Evolutionary conservation across 2,329 filamentous ascomycete genomes (phyloP), one percentile per base, ranked within the genome.

Genomic region (Cordyceps tenuipes): DNA sequence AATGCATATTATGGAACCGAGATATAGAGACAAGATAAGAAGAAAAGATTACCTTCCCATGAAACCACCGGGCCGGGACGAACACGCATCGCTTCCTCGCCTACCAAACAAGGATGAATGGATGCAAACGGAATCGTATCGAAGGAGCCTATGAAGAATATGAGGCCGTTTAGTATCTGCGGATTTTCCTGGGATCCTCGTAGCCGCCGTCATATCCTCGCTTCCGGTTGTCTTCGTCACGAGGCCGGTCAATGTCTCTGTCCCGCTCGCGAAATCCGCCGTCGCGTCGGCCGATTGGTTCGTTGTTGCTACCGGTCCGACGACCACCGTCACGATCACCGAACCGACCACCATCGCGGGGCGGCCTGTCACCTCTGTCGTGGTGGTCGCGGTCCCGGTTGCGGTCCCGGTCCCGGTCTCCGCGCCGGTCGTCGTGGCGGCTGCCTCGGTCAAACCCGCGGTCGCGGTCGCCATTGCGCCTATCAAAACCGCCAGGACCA

Each of bases 151-250:
- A 43, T 43, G 26, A 19, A 17, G 10, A 12, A 41, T 48, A n/a
- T 36, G 46, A 36, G 29, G 43, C 34, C 57, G 9, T 50, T 76
- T 77, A 86, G 75, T 87, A 87, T 64, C 84, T 82, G 64, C 84
- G 83, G 63, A 86, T 70, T 73, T 87, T 87, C 61, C 82, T 75
- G 54, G 84, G 82, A 73, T 96, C 92, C 70, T 96, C 91, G 75
- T 92, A 87, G 65, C 84, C 82, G 71, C 88, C 88, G 57, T 95
- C 91, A 73, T 89, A 91, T 57, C 85, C 81, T 71, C 87, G 84
- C 79, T 89, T 82, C 71, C 83, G 74, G 73, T 76, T 79, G 65
- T 83, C 82, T 66, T 85, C 82, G 57, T 84, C 81, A 63, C 79
- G 76, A 60, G 79, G 79, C 64, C 80, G 75, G 70, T 86, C 83